A percentile compares a stretch with the other conserved stretches of the same genome.
phyloP scores from a whole-genome alignment of 2,329 filamentous ascomycete genomes.

The Aspergillus intermedius region DNA sequence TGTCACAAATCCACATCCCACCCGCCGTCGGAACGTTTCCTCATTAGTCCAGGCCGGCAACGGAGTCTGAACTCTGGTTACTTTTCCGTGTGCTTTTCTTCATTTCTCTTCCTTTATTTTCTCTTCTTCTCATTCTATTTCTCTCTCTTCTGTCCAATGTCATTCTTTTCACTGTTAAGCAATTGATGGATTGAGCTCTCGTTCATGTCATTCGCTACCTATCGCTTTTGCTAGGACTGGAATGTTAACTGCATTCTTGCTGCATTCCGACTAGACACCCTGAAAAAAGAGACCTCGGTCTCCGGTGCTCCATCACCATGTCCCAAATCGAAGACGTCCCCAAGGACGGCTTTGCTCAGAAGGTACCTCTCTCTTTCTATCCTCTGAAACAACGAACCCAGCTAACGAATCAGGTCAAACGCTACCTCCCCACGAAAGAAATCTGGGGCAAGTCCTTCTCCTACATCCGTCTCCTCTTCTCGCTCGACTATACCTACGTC shows the following conservation, averaged over 20 bases:
- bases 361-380: not conserved
- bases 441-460: slow-evolving; percentile 14
- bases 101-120: not conserved
- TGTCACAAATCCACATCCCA: too few species aligned
- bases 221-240: too few species aligned
- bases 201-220: not conserved
- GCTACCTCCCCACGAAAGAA: slow-evolving; percentile 15
- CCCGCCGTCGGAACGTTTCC: too few species aligned
- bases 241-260: too few species aligned
- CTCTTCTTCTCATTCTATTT: not conserved
- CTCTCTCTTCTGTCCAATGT: not conserved
- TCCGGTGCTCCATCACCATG: not conserved
- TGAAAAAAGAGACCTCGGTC: not conserved
- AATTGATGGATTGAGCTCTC: too few species aligned
- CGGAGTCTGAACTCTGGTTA: not conserved
- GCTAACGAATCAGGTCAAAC: slow-evolving; percentile 5
- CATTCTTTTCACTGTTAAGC: not conserved
- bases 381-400: not conserved
- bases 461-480: slow-evolving; percentile 20
- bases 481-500: slow-evolving; percentile 20
- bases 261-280: not conserved
- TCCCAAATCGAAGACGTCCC: not conserved
- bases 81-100: slow-evolving; percentile 1
- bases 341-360: not conserved
- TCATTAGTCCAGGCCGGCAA: not conserved